Conservation (phyloP, 495 filamentous ascomycete species). For the Glutinoglossum americanum region DNA sequence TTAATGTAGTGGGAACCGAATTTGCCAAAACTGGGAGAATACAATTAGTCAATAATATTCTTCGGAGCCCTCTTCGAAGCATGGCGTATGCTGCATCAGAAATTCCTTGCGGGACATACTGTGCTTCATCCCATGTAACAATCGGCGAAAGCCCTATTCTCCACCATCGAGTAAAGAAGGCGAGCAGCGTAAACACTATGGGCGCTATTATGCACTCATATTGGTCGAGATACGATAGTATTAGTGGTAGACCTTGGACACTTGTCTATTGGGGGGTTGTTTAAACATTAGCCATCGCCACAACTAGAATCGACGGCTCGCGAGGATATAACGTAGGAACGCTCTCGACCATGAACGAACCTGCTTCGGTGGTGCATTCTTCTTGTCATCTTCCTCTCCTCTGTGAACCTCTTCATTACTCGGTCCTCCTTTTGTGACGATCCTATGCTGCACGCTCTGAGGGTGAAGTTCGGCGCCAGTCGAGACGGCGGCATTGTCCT, state of each 20-base stretch:
- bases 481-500: slow-evolving; percentile 28
- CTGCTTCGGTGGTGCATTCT: slow-evolving; percentile 34
- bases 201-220: slow-evolving; percentile 81
- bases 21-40: slow-evolving; percentile 62
- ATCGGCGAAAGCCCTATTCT: slow-evolving; percentile 89
- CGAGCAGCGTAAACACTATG: slow-evolving; percentile 63
- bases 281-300: background rate
- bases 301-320: slow-evolving; percentile 2
- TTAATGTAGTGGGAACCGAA: slow-evolving; percentile 98
- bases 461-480: slow-evolving; percentile 43
- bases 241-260: slow-evolving; percentile 16
- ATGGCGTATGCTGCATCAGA: background rate
- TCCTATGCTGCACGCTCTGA: slow-evolving; percentile 52
- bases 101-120: slow-evolving; percentile 28
- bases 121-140: slow-evolving; percentile 97
- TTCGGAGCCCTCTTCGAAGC: background rate
- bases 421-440: slow-evolving; percentile 32
- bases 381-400: slow-evolving; percentile 38
- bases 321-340: slow-evolving; percentile 4
- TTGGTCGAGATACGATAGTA: slow-evolving; percentile 43
- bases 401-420: slow-evolving; percentile 18
- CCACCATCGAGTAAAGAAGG: slow-evolving; percentile 88
- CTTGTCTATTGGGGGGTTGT: slow-evolving; percentile 9
- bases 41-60: background rate
- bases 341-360: background rate